Evolutionary conservation across 164 flowering plant species (phyloP), one percentile per base, ranked within the genome.

Genomic region (Santalum album): DNA sequence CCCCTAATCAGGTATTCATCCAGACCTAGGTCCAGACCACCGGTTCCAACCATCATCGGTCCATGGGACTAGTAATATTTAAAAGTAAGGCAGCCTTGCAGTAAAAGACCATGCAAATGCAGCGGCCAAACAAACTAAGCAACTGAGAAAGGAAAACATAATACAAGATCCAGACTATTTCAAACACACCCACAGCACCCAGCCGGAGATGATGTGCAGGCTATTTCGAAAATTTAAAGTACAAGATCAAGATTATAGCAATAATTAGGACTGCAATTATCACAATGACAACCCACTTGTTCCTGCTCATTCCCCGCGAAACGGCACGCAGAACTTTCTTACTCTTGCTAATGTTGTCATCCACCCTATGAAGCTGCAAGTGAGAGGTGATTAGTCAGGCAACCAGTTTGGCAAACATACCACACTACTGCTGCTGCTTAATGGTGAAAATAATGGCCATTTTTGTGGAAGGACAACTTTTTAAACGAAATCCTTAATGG

Each of bases 301-400:
- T 78, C 63, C 57, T 62, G 72, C 51, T 69, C 80, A 79, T 79
- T 66, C 84, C 70, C 67, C 82, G 75, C 29, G 82, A 56, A 61
- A 82, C 79, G 60, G 52, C 25, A 1, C 78, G 75, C 73, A 82
- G 49, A 54, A 82, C 53, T 61, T 50, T 77, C 75, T 77, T 79
- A 40, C 84, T 77, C 75, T 70, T 77, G 48, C 84, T 72, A 29
- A 82, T 42, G 60, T 82, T 82, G 53, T 82, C 84, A 63, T 79
- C 88, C 35, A 82, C 88, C 26, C 81, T 83, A 66, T 80, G 80
- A 53, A 82, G 83, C 87, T 81, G 78, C 48, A 68, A 51, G 3
- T 49, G 6, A 48, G 40, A 15, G 55, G 45, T 20, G 3, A 42
- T 16, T n/a, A 5, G n/a, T 7, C 16, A 14, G 16, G 16, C 12